Evolutionary conservation across 2,329 filamentous ascomycete species (phyloP), one percentile per base, ranked within the genome.

Genomic region (Alternaria consortialis): DNA sequence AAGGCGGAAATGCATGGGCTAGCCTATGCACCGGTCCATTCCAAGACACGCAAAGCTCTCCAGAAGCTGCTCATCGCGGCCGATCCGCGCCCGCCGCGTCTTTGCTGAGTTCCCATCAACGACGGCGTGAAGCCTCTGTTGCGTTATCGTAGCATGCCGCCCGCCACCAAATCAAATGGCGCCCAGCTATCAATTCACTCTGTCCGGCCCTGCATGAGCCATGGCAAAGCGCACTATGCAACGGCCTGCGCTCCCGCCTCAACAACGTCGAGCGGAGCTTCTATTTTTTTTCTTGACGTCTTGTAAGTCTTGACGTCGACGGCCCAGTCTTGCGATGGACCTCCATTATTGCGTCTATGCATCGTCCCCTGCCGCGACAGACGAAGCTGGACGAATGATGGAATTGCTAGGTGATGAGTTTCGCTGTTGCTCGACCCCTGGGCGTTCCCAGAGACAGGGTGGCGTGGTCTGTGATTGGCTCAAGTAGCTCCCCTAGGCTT

Each of bases 151-250:
- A 40, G 36, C 32, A 47, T 47, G 57, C 54, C 46, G 34, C 53
- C 53, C 42, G 25, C 39, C 40, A 52, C 59, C 66, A 58, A 70
- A 68, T 66, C 69, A 68, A 50, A 53, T 48, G 27, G 31, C 57
- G 54, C 57, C 51, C 58, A 58, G 67, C 66, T 67, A 70, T 67
- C 63, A 58, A 56, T 51, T 56, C 54, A 23, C 56, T 60, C 46
- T 44, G 50, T 46, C 46, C 43, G 43, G 42, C 66, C 55, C 60
- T 67, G 65, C 69, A 72, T 69, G 42, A 52, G 59, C 48, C 53
- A 66, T 66, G 63, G 57, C 62, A 46, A 56, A 64, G 57, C 48
- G 39, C 52, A 56, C 57, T 62, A 57, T 51, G 61, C 66, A 63
- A 60, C 53, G 53, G 53, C 58, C 46, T 48, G 46, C 53, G 46